Percentiles rank a stretch among this genome's conserved stretches.
Evolutionary conservation across 2,329 filamentous ascomycete species (phyloP).

Genomic region (Pleoardoris graminearum): DNA sequence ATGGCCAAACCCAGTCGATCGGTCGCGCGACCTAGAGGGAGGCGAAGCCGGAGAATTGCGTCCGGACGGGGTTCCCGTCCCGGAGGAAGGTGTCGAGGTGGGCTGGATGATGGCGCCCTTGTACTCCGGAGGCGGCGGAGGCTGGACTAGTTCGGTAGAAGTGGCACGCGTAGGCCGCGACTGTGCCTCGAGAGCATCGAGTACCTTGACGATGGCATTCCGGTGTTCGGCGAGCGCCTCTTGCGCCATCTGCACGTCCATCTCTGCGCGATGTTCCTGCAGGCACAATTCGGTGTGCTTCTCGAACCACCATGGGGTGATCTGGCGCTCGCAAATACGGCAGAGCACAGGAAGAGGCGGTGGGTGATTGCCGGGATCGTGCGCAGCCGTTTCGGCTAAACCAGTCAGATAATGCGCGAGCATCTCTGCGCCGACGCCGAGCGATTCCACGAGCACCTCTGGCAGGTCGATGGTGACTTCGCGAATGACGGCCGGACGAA

Average conservation of each 20-base stretch:
- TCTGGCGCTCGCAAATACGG: slow-evolving; percentile 95
- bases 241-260: slow-evolving; percentile 96
- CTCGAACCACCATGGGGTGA: slow-evolving; percentile 99
- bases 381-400: slow-evolving; percentile 79
- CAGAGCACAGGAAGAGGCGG: slow-evolving; percentile 86
- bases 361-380: slow-evolving; percentile 73
- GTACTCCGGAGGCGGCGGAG: slow-evolving; percentile 72
- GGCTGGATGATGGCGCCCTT: slow-evolving; percentile 85
- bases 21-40: slow-evolving; percentile 67
- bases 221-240: slow-evolving; percentile 91
- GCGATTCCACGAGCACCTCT: slow-evolving; percentile 82
- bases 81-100: slow-evolving; percentile 66
- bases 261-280: slow-evolving; percentile 93
- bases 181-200: slow-evolving; percentile 86
- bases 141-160: slow-evolving; percentile 53
- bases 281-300: slow-evolving; percentile 96
- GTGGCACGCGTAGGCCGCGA: slow-evolving; percentile 62
- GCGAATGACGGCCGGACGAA: slow-evolving; percentile 84
- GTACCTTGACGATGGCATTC: slow-evolving; percentile 89
- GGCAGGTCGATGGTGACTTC: slow-evolving; percentile 97
- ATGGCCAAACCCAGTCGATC: slow-evolving; percentile 74
- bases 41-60: slow-evolving; percentile 70
- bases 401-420: slow-evolving; percentile 90
- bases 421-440: slow-evolving; percentile 92
- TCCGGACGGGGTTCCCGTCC: slow-evolving; percentile 70